Base-by-base conservation (phyloP, 805 yeast species). In the Candida sanyiensis region DNA sequence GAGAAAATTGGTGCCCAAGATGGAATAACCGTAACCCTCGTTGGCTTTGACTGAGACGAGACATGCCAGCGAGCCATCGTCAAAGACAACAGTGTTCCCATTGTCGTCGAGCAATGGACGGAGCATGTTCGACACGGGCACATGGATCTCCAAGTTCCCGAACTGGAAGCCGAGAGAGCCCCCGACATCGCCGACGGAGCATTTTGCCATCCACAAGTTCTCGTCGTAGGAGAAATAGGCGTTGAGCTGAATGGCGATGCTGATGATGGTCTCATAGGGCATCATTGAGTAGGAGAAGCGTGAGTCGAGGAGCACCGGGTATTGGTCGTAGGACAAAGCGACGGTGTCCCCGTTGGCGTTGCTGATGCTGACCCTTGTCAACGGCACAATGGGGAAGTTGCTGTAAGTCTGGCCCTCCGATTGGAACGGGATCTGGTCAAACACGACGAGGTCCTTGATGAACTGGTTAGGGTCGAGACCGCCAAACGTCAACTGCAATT, bases 231-330 rank as follows among this genome's bases (percentile, higher is more conserved):
- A 67, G 52, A 74, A 83, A 45, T 67, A 72, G 0, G 90, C 90
- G 50, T 79, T 78, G 28, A 80, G 61, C 57, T 83, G 89, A 19
- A 82, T 66, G 0, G 89, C 86, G 22, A 83, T 58, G 47, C 73
- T 74, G 36, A 83, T 66, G 29, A 83, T 62, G 5, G 74, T 54
- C 33, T 71, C 69, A 28, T 70, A 59, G 0, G 90, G 90, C 25
- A 83, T 54, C 51, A 63, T 71, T 21, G 66, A 67, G 54, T 59
- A 72, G 9, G 57, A 45, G 28, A 69, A 62, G 40, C 85, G 64
- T 1, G 84, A 62, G 51, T 82, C 87, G 16, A 83, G 52, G 5
- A 81, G 39, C 0, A 77, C 80, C 0, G 88, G 82, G 3, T 21
- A 19, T 21, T 20, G 9, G 7, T 24, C 34, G 8, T 35, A 27